A percentile compares a stretch with the other conserved stretches of the same genome.
Conservation (phyloP, 75 land plant genomes). For the Pinus taeda region DNA sequence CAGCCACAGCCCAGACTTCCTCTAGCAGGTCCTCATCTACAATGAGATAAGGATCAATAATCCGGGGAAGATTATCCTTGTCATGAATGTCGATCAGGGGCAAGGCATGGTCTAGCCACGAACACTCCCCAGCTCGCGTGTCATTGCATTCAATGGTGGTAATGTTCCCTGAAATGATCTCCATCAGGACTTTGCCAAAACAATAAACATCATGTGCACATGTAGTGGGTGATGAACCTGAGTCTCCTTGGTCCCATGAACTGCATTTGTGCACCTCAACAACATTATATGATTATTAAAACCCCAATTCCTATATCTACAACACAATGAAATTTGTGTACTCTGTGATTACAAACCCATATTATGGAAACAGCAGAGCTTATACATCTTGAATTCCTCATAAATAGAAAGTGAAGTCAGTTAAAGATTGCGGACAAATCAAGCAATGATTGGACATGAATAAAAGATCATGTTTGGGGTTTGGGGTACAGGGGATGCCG, state of each 20-base stretch:
- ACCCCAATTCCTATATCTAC: not conserved
- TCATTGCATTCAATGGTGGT: slow-evolving; percentile 11
- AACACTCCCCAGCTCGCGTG: not conserved
- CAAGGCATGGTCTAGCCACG: slow-evolving; percentile 25
- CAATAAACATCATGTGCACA: slow-evolving; percentile 22
- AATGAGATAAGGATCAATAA: slow-evolving; percentile 30
- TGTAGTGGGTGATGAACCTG: slow-evolving; percentile 14
- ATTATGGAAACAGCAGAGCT: not conserved
- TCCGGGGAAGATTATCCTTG: slow-evolving; percentile 15
- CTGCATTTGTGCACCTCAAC: slow-evolving; percentile 10
- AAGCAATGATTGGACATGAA: not conserved
- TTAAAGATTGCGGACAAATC: not conserved
- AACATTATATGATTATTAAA: not conserved
- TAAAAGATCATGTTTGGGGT: not conserved
- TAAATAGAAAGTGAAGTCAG: not conserved
- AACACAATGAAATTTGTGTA: not conserved
- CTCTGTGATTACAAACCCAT: too few species aligned
- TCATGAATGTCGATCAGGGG: slow-evolving; percentile 18
- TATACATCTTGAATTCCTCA: not conserved
- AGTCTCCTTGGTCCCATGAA: slow-evolving; percentile 26
- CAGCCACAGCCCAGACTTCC: slow-evolving; percentile 31
- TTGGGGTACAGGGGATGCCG: not conserved
- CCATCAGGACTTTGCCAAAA: slow-evolving; percentile 31
- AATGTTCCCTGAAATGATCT: slow-evolving; percentile 18
- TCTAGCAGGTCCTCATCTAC: slow-evolving; percentile 29